Evolutionary conservation across 129 eudicot species (phyloP).

Genomic region (Daucus carota): DNA sequence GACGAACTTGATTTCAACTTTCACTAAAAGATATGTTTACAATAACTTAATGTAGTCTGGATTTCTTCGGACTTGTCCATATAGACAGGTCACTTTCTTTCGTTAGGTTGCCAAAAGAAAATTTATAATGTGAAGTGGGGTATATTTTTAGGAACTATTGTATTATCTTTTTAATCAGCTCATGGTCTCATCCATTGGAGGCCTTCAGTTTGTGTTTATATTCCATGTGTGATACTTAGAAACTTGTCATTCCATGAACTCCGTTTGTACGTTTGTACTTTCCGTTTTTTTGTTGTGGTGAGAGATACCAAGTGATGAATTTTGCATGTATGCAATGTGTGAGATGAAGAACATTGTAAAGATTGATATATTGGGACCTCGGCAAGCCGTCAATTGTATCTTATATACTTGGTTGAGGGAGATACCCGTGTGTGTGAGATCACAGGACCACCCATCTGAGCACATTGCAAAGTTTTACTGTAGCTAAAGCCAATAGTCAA

Average conservation of each 20-base stretch:
- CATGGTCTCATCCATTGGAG: slow-evolving; percentile 62
- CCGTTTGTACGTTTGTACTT: background rate
- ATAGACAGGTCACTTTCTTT: slow-evolving; percentile 43
- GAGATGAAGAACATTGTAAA: background rate
- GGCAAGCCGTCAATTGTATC: background rate
- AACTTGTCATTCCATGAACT: background rate
- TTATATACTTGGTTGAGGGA: background rate
- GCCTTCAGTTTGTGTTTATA: slow-evolving; percentile 17
- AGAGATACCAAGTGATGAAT: no score
- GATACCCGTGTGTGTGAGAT: background rate
- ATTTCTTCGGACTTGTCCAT: background rate
- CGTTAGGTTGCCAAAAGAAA: background rate
- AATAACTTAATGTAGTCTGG: background rate
- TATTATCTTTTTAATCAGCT: slow-evolving; percentile 44
- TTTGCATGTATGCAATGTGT: background rate
- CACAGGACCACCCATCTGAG: background rate
- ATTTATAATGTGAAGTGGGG: slow-evolving; percentile 57
- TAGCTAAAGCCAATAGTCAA: background rate
- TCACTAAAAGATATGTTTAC: background rate
- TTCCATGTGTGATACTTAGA: background rate
- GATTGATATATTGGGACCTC: background rate
- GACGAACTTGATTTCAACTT: background rate
- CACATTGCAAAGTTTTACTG: background rate
- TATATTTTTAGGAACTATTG: slow-evolving; percentile 71
- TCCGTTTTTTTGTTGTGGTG: no score